Percentiles rank a stretch among this genome's conserved stretches.
phyloP scores from a whole-genome alignment of 495 filamentous ascomycete species.

The Ascobolus immersus region DNA sequence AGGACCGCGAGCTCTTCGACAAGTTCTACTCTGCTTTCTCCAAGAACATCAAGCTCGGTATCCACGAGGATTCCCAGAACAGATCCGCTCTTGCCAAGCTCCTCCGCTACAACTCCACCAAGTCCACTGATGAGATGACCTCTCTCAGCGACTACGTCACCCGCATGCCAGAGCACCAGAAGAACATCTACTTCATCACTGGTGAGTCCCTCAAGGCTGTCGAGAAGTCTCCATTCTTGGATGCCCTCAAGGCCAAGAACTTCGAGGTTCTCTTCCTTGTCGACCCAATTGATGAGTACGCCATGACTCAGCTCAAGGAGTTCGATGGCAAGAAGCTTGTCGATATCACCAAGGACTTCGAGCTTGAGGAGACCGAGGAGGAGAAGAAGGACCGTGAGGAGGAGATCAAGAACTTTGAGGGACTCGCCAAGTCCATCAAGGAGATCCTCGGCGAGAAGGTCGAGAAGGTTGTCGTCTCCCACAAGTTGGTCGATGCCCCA shows the following conservation, averaged over 20 bases:
- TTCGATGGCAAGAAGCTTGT: conserved; percentile 99
- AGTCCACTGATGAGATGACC: conserved; percentile 85
- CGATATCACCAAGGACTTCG: conserved; percentile 99
- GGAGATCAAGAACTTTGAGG: conserved; percentile 94
- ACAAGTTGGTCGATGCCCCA: conserved; percentile 88
- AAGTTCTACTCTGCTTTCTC: conserved; percentile 98
- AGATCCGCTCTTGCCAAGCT: conserved; percentile 83
- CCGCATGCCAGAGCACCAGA: conserved; percentile 98
- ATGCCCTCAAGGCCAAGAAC: conserved; percentile 96
- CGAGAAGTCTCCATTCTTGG: conserved; percentile 91
- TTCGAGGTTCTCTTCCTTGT: conserved; percentile 98
- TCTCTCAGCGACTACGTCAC: conserved; percentile 92
- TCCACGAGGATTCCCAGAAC: conserved; percentile 99
- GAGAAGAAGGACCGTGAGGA: conserved; percentile 93
- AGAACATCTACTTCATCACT: conserved; percentile 99
- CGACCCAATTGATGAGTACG: conserved; percentile 99
- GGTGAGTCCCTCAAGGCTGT: conserved; percentile 98
- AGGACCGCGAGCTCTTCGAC: conserved; percentile 99
- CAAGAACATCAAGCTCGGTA: conserved; percentile 99
- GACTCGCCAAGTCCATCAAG: conserved; percentile 84
- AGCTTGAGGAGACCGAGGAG: conserved; percentile 97
- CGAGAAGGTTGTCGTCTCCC: conserved; percentile 97
- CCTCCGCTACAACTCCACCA: conserved; percentile 93
- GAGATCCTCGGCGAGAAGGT: conserved; percentile 98
- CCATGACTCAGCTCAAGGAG: conserved; percentile 99